Base-by-base conservation (phyloP, 176 grass and related monocot genomes). In the Ananas comosus region DNA sequence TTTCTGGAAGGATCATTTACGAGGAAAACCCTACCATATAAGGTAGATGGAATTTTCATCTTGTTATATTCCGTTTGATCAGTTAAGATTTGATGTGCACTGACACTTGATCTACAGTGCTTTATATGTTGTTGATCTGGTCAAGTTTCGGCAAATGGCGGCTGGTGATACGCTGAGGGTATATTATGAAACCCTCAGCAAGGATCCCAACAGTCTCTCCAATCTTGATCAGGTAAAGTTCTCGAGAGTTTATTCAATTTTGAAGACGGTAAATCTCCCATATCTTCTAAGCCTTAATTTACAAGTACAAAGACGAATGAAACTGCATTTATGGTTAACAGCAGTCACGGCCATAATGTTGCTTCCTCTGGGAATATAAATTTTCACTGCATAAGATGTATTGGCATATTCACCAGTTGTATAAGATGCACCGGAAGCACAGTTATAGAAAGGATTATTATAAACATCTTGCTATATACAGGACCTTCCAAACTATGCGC, bases 401-500 rank as follows among this genome's bases (percentile, higher is more conserved):
- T 16, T 18, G 21, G 7, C 21, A 61, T 18, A 61, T 61, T 7
- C 33, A 42, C 33, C 33, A 7, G 33, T 42, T 42, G 33, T 42
- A 42, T 42, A 42, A 42, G 33, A 42, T 42, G 33, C 22, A 23
- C 22, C 0, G 22, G 22, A 23, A 7, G 33, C 33, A 42, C 33
- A 42, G 33, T 42, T 42, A 42, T 7, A 6, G 33, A 6, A 42
- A 42, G 33, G 4, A 42, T 42, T 42, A 42, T 61, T 16, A 61
- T 61, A 61, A 18, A 18, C 56, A 18, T 61, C 56, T 61, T 61
- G 56, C 19, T 67, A 51, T 76, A 71, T 78, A 21, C 80, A 99
- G 89, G 94, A 99, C 92, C 86, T 99, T 74, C 94, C 89, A 51
- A 97, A 99, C 66, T 99, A 99, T 79, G 89, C 94, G 33, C 94